Percentiles rank a stretch among this genome's conserved stretches.
phyloP scores from a whole-genome alignment of 176 grass and related monocot genomes.

The Aegilops umbellulata region DNA sequence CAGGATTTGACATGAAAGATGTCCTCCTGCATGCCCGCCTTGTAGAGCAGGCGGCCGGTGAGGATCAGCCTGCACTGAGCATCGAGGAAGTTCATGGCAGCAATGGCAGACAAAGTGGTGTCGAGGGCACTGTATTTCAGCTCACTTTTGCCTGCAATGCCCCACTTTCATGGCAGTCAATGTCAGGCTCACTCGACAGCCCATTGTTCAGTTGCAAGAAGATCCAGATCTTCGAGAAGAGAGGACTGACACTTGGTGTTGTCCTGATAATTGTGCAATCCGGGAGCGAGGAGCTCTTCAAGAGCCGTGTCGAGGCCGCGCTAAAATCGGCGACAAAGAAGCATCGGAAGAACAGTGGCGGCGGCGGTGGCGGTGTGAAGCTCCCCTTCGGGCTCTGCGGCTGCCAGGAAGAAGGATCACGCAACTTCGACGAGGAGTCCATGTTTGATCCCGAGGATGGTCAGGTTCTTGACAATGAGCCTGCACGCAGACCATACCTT shows the following conservation, averaged over 20 bases:
- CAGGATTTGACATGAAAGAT: constrained; percentile 97
- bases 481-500: constrained; percentile 44
- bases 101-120: constrained; percentile 32
- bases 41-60: constrained; percentile 69
- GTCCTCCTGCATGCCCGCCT: constrained; percentile 82
- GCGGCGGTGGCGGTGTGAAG: constrained; percentile 57
- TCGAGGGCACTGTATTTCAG: constrained; percentile 57
- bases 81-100: constrained; percentile 72
- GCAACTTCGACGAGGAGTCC: constrained; percentile 76
- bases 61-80: constrained; percentile 67
- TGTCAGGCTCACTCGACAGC: constrained; percentile 79
- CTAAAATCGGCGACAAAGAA: constrained; percentile 71
- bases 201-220: constrained; percentile 84
- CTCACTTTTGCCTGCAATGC: constrained; percentile 81
- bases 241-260: constrained; percentile 83
- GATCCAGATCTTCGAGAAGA: constrained; percentile 99
- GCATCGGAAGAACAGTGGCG: constrained; percentile 57
- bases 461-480: constrained; percentile 57
- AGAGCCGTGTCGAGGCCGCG: constrained; percentile 59
- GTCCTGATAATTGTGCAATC: constrained; percentile 76
- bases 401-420: constrained; percentile 88
- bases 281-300: constrained; percentile 74
- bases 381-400: constrained; percentile 93
- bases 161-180: constrained; percentile 83
- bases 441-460: constrained; percentile 77